Evolutionary conservation across 2,329 filamentous ascomycete species (phyloP), one percentile per base, ranked within the genome.

Genomic region (Cordyceps pruinosa): DNA sequence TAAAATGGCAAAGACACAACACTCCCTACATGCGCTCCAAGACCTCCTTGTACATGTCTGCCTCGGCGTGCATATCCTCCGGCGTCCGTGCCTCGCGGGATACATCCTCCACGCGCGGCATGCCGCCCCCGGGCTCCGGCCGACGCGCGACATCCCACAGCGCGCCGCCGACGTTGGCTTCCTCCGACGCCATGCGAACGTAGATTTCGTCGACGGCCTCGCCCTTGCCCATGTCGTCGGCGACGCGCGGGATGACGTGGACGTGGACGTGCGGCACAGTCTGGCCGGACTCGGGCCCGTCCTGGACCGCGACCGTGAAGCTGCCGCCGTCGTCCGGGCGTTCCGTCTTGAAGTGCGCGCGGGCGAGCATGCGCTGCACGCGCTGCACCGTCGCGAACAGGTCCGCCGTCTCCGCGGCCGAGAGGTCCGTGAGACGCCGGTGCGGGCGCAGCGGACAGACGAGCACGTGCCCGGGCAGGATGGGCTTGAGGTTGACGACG

Each of bases 281-380:
- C 80, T 99, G 94, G 0, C 94, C 94, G 1, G 94, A 90, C 59
- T 91, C 90, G 32, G 79, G 76, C 21, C 94, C 94, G 71, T 99
- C 94, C 71, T 99, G 94, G n/a, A 99, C 82, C 0, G 93, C 92
- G 50, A 99, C 86, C 68, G 96, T 97, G 74, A 97, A 87, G 59
- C 89, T 88, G 10, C 89, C 84, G 3, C 45, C 45, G 6, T 84
- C 87, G 34, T 79, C 72, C 10, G 72, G 68, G 42, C 65, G 54
- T 68, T 69, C 81, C 80, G 61, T 84, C 71, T 30, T 77, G 9
- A 86, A 85, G 66, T 84, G 84, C 35, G 75, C 71, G 17, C 71
- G 72, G 0, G 82, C 81, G 12, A 97, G 80, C 76, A 95, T 91
- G 47, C 80, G 81, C 65, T 92, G 87, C 6, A 96, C 86, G 41